phyloP scores from a whole-genome alignment of 805 yeast species.

The Priceomyces fermenticarens region DNA sequence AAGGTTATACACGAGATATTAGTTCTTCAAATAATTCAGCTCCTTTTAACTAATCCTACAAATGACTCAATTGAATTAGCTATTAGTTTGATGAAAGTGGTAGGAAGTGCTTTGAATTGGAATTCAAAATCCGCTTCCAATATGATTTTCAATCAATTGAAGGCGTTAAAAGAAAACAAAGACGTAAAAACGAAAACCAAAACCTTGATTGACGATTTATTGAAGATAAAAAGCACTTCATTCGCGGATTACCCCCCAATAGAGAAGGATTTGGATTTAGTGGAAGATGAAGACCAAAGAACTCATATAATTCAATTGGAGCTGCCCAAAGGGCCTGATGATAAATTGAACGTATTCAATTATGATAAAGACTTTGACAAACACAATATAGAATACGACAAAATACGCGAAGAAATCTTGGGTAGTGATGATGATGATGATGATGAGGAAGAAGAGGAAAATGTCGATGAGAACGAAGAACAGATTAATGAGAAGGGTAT shows the following conservation, averaged over 20 bases:
- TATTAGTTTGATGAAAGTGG: conserved; percentile 43
- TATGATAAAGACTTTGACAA: conserved; percentile 50
- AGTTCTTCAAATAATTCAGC: conserved; percentile 32
- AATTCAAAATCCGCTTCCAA: conserved; percentile 44
- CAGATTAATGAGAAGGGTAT: background rate
- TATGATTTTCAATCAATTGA: conserved; percentile 55
- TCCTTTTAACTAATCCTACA: conserved; percentile 41
- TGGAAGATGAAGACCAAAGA: conserved; percentile 60
- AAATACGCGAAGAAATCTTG: conserved; percentile 42
- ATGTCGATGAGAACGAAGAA: conserved; percentile 12
- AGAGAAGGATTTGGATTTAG: conserved; percentile 51
- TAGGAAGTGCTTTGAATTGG: conserved; percentile 51
- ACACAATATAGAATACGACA: conserved; percentile 48
- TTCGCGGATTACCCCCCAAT: conserved; percentile 39
- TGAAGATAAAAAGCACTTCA: conserved; percentile 46
- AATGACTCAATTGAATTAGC: conserved; percentile 58
- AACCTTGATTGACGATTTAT: conserved; percentile 47
- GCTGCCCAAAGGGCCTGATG: conserved; percentile 46
- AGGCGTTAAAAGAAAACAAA: conserved; percentile 56
- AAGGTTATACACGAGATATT: conserved; percentile 43
- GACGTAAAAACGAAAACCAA: conserved; percentile 37
- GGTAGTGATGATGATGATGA: conserved; percentile 29
- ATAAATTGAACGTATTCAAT: conserved; percentile 47
- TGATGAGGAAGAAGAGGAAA: conserved; percentile 14
- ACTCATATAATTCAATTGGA: conserved; percentile 56